These are phyloP conservation scores for Periglandula ipomoeae DNA, from an alignment of 2,329 filamentous ascomycete genomes.

Conservation along the genomic window DNA sequence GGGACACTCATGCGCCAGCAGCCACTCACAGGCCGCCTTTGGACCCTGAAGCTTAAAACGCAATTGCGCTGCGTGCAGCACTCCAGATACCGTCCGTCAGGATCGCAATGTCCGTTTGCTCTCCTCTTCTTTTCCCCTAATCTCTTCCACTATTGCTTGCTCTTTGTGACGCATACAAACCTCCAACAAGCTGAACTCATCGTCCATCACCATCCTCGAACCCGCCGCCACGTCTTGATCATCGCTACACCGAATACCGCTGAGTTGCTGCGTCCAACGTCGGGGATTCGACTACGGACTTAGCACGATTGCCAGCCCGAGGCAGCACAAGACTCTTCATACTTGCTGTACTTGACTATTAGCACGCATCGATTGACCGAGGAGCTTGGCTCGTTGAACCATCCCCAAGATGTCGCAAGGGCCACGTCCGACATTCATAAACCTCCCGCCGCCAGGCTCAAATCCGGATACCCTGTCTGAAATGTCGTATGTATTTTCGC, in stretches of 20 bases:
- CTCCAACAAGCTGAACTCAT: not conserved
- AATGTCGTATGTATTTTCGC: constrained; percentile 59
- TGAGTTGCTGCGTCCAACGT: too few relatives aligned
- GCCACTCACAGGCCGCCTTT: not conserved
- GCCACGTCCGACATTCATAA: constrained; percentile 61
- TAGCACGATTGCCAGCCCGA: not conserved
- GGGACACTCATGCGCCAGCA: not conserved
- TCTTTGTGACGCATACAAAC: not conserved
- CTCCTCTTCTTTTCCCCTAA: not conserved
- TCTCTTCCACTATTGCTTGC: not conserved
- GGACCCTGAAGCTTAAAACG: not conserved
- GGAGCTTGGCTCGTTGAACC: not conserved
- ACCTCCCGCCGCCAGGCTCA: constrained; percentile 72
- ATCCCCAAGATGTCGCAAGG: constrained; percentile 28
- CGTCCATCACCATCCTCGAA: not conserved
- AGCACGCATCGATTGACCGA: not conserved
- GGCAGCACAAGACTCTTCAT: not conserved
- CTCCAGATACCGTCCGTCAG: not conserved
- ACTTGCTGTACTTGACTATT: not conserved
- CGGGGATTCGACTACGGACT: not conserved
- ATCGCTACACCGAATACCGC: too few relatives aligned
- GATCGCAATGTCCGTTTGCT: not conserved
- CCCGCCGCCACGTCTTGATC: not conserved
- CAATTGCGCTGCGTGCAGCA: too few relatives aligned
- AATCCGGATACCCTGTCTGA: constrained; percentile 82